A percentile compares a stretch with the other conserved stretches of the same genome.
phyloP scores from a whole-genome alignment of 148 eudicot genomes.

The Arctostaphylos glauca region DNA sequence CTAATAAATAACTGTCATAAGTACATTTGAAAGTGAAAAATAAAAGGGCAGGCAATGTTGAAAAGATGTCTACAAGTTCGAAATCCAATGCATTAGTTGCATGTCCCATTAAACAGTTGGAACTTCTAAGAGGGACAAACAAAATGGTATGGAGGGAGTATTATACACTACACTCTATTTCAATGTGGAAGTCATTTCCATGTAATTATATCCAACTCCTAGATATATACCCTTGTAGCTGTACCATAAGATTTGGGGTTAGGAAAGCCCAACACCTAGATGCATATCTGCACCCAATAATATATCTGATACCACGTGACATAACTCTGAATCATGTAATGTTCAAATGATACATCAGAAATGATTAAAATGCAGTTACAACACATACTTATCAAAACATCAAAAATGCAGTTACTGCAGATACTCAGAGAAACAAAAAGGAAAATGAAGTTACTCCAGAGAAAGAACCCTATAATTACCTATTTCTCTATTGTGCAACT shows the following conservation, averaged over 20 bases:
- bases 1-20: background rate
- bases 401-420: background rate
- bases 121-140: background rate
- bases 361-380: background rate
- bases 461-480: conserved; percentile 39
- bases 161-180: background rate
- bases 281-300: background rate
- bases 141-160: background rate
- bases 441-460: background rate
- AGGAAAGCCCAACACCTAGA: background rate
- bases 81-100: background rate
- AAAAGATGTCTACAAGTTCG: background rate
- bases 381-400: background rate
- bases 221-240: background rate
- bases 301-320: too few relatives aligned
- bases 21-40: background rate
- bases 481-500: conserved; percentile 59
- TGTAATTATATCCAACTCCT: background rate
- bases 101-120: background rate
- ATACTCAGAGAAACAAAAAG: background rate
- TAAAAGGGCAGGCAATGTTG: background rate
- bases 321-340: background rate
- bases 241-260: background rate
- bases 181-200: conserved; percentile 1
- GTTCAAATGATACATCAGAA: background rate